Percentiles rank a stretch among this genome's conserved stretches.
Conservation (phyloP, 495 filamentous ascomycete genomes). For the Aspergillus diversus region DNA sequence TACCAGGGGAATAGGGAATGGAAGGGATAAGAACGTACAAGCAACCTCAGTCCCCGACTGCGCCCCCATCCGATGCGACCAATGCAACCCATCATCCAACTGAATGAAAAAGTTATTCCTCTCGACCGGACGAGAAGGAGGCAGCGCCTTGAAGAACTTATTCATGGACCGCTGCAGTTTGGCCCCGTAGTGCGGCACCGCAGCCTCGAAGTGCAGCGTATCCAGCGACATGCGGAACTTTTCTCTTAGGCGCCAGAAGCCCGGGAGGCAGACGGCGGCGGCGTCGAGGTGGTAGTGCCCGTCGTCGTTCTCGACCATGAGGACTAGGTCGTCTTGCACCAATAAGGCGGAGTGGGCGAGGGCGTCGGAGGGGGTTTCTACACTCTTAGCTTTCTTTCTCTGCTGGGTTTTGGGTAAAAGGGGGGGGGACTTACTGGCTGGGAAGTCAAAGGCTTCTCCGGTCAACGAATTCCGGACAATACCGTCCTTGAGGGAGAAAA, state of each 20-base stretch:
- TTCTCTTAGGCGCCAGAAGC: slow-evolving; percentile 76
- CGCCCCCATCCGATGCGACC: slow-evolving; percentile 66
- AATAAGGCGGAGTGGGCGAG: slow-evolving; percentile 69
- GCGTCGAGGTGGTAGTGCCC: slow-evolving; percentile 76
- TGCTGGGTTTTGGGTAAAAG: too few species aligned
- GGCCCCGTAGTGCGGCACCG: slow-evolving; percentile 72
- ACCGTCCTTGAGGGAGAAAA: slow-evolving; percentile 57
- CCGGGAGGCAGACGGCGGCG: slow-evolving; percentile 69
- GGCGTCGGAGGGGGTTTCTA: slow-evolving; percentile 34
- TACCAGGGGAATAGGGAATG: too few species aligned
- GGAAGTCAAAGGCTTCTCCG: slow-evolving; percentile 64
- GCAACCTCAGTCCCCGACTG: slow-evolving; percentile 64
- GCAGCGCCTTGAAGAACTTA: slow-evolving; percentile 63
- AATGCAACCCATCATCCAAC: slow-evolving; percentile 65
- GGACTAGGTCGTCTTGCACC: slow-evolving; percentile 74
- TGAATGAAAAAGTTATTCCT: slow-evolving; percentile 68
- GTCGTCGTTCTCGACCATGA: slow-evolving; percentile 74
- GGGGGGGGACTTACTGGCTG: slow-evolving; percentile 61
- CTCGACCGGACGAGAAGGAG: slow-evolving; percentile 59
- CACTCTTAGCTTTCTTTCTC: background rate
- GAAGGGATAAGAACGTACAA: too few species aligned
- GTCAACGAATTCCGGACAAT: slow-evolving; percentile 69
- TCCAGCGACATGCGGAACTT: slow-evolving; percentile 75
- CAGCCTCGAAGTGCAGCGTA: slow-evolving; percentile 72
- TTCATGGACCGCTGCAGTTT: slow-evolving; percentile 75